These are phyloP conservation scores for Cytospora piceae DNA, from an alignment of 2,329 filamentous ascomycete genomes.

Conservation along the genomic window DNA sequence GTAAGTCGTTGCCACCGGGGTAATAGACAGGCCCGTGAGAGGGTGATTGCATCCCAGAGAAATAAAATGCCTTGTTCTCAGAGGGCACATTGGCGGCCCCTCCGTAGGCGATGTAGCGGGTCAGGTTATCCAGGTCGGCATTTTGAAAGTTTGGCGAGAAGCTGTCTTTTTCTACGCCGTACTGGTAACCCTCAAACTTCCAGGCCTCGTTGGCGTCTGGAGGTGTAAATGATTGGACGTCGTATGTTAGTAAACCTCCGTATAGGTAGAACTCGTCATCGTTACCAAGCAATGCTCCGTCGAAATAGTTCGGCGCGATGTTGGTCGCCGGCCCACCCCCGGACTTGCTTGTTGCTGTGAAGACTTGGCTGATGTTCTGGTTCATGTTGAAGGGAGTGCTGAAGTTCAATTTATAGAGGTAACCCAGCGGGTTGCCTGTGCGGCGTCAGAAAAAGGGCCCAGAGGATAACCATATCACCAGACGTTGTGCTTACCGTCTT, in stretches of 20 bases:
- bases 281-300: slow-evolving; percentile 69
- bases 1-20: slow-evolving; percentile 39
- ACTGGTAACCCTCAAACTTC: slow-evolving; percentile 57
- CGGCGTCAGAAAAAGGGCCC: background rate
- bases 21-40: slow-evolving; percentile 54
- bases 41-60: slow-evolving; percentile 63
- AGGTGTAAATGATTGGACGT: slow-evolving; percentile 43
- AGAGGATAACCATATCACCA: too few species aligned
- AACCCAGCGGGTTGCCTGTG: slow-evolving; percentile 55
- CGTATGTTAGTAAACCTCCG: slow-evolving; percentile 55
- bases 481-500: slow-evolving; percentile 47
- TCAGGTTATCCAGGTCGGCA: slow-evolving; percentile 51
- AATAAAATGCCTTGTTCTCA: slow-evolving; percentile 73
- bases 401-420: slow-evolving; percentile 63
- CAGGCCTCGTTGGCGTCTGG: slow-evolving; percentile 47
- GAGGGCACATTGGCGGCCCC: slow-evolving; percentile 67
- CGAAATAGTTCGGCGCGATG: slow-evolving; percentile 58
- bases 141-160: slow-evolving; percentile 51
- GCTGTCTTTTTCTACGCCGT: slow-evolving; percentile 48
- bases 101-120: slow-evolving; percentile 66
- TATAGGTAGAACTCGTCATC: slow-evolving; percentile 66
- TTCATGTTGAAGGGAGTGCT: slow-evolving; percentile 57
- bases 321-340: slow-evolving; percentile 51
- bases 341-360: slow-evolving; percentile 42
- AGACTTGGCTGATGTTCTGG: slow-evolving; percentile 57